Evolutionary conservation across 2,329 filamentous ascomycete species (phyloP).

Genomic region (Alternaria metachromatica): DNA sequence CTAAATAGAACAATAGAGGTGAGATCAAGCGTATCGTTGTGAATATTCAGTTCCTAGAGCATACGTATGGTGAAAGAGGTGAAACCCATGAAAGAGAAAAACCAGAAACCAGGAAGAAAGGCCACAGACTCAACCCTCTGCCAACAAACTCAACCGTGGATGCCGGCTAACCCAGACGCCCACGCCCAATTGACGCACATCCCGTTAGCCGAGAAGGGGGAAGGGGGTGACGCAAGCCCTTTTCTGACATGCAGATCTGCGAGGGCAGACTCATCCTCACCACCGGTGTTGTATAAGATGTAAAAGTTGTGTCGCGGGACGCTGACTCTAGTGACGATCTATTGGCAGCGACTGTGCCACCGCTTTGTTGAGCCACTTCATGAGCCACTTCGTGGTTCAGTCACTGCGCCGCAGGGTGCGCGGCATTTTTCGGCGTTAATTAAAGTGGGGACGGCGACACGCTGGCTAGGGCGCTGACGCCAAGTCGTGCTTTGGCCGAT

Average conservation of each 20-base stretch:
- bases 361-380: conserved; percentile 6
- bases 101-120: conserved; percentile 2
- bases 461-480: not conserved
- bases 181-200: conserved; percentile 8
- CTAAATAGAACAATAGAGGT: not conserved
- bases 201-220: conserved; percentile 6
- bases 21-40: not conserved
- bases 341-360: conserved; percentile 19
- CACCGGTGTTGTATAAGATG: not conserved
- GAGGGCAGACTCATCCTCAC: conserved; percentile 1
- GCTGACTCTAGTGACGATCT: not conserved
- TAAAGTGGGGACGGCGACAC: not conserved
- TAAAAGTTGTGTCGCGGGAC: not conserved
- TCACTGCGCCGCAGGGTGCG: conserved; percentile 15
- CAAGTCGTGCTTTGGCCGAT: not conserved
- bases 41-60: not conserved
- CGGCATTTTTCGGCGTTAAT: conserved; percentile 2
- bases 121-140: conserved; percentile 1
- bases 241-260: conserved; percentile 9
- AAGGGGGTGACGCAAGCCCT: conserved; percentile 14
- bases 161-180: conserved; percentile 6
- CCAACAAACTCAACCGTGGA: not conserved
- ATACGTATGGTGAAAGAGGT: not conserved
- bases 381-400: conserved; percentile 17
- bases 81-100: not conserved